phyloP scores from a whole-genome alignment of 345 rosid species.

The Ceriops zippeliana region DNA sequence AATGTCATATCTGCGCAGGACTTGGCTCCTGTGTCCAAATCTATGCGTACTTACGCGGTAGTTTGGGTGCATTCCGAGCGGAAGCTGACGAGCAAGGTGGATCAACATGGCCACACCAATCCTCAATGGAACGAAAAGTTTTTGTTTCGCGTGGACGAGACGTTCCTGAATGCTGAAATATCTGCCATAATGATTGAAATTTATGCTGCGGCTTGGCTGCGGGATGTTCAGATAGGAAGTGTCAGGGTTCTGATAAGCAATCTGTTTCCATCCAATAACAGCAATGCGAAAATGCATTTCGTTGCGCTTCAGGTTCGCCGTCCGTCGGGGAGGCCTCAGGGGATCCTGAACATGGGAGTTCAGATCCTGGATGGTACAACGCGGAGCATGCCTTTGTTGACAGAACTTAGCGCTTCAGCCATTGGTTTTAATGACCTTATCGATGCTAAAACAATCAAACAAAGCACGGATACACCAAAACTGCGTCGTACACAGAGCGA shows the following conservation, averaged over 20 bases:
- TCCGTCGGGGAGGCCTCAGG: constrained; percentile 88
- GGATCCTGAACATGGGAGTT: constrained; percentile 68
- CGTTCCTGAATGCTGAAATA: constrained; percentile 48
- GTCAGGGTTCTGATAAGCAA: constrained; percentile 57
- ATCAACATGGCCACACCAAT: constrained; percentile 55
- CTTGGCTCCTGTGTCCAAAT: constrained; percentile 57
- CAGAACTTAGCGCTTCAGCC: constrained; percentile 39
- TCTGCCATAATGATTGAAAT: constrained; percentile 69
- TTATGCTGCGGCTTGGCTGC: constrained; percentile 83
- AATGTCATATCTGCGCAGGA: constrained; percentile 78
- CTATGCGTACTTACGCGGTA: constrained; percentile 82
- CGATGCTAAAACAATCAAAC: constrained; percentile 13
- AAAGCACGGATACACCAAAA: constrained; percentile 17
- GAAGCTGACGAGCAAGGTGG: constrained; percentile 66
- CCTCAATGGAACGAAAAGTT: constrained; percentile 91
- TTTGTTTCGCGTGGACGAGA: constrained; percentile 67
- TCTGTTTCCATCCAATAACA: constrained; percentile 35
- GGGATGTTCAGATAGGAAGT: constrained; percentile 65
- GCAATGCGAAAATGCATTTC: constrained; percentile 28
- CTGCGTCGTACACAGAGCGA: constrained; percentile 67
- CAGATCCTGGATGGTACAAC: constrained; percentile 61
- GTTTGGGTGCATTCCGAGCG: constrained; percentile 71
- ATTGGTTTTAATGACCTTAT: constrained; percentile 18
- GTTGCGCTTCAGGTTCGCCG: constrained; percentile 54
- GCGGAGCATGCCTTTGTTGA: constrained; percentile 74